Evolutionary conservation across 2,329 filamentous ascomycete species (phyloP), one percentile per base, ranked within the genome.

Genomic region (Penicillium griseofulvum): DNA sequence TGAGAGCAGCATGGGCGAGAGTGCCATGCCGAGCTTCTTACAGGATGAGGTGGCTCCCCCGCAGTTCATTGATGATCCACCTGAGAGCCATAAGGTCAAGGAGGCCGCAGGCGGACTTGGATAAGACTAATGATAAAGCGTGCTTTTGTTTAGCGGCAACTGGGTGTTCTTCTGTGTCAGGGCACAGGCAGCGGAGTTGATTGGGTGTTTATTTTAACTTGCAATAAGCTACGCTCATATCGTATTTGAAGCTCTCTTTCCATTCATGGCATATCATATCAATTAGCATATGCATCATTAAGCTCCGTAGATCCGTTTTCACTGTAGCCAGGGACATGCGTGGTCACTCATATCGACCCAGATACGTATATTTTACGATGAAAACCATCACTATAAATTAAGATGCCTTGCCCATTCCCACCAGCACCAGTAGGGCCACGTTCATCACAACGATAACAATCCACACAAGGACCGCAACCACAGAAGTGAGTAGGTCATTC

Each of bases 61-160:
- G 19, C 87, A 91, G 49, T 97, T 99, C 72, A 89, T 99, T 56
- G 94, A 99, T 74, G 92, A 97, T 78, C 85, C 91, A 17, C 92
- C 92, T 2, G 83, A 87, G 74, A 78, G 83, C 44, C 80, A 80
- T 14, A 92, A 94, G 78, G 83, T 95, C 46, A 94, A 93, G 79
- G 90, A 96, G 74, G 89, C 85, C 43, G 91, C 82, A 16, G 80
- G 81, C 19, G 69, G 69, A 5, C 51, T 70, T 55, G 67, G 67
- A 37, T 71, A 49, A 54, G 19, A 26, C n/a, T 41, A 49, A 49
- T 51, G 19, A 45, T 39, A 51, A 59, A 66, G 53, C 38, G 39
- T 48, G 28, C 37, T 33, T 37, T 55, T 55, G 19, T 48, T 36
- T 54, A 49, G 37, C 38, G 42, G 44, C 26, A 31, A 38, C 26